Percentiles rank a stretch among this genome's conserved stretches.
Conservation (phyloP, 305 asterid genomes). For the Rubia tinctorum region DNA sequence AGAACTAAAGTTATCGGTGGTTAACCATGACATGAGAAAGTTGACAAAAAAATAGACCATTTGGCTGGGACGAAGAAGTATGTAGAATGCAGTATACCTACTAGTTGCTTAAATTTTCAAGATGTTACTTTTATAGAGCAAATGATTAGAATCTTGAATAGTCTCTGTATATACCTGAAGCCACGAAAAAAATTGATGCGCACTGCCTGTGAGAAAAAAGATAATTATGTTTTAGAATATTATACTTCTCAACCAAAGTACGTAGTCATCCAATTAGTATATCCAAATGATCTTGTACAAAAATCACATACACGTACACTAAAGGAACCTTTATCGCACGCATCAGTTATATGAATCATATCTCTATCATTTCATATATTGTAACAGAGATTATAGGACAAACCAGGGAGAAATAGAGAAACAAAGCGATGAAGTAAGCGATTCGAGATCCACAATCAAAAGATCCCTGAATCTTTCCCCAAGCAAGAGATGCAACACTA, state of each 20-base stretch:
- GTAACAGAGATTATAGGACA: background rate
- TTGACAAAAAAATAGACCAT: too few relatives aligned
- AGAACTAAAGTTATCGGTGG: too few relatives aligned
- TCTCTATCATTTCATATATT: background rate
- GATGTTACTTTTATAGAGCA: background rate
- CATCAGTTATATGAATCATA: background rate
- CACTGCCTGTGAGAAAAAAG: conserved; percentile 49
- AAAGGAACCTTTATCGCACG: too few relatives aligned
- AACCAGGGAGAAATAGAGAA: conserved; percentile 78
- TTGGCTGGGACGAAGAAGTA: too few relatives aligned
- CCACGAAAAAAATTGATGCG: conserved; percentile 84
- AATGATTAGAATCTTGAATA: background rate
- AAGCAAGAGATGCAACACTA: conserved; percentile 79
- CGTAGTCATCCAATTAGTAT: background rate
- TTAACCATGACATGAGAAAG: too few relatives aligned
- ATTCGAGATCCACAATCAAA: conserved; percentile 61
- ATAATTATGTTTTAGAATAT: background rate
- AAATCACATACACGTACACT: too few relatives aligned
- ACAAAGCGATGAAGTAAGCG: conserved; percentile 68
- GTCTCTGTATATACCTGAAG: background rate
- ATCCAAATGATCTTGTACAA: background rate
- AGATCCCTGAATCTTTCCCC: conserved; percentile 70
- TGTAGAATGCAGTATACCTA: too few relatives aligned
- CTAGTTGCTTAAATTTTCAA: too few relatives aligned
- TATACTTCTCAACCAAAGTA: too few relatives aligned